phyloP scores from a whole-genome alignment of 306 rosid genomes.

The Coriaria nepalensis region DNA sequence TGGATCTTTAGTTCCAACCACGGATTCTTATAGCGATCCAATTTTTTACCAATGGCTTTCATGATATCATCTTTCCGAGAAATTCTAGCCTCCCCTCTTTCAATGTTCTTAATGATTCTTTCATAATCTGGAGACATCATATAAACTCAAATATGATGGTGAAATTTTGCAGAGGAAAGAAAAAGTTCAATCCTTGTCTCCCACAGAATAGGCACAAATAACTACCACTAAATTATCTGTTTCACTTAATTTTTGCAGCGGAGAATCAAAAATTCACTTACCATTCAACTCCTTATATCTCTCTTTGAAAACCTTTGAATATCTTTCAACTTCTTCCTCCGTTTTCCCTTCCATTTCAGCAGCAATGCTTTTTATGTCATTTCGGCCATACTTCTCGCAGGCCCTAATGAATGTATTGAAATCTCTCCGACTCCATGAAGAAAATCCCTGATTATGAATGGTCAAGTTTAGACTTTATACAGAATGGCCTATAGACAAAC shows the following conservation, averaged over 20 bases:
- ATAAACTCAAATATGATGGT: too few relatives aligned
- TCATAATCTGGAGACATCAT: conserved; percentile 56
- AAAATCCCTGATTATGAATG: conserved; percentile 54
- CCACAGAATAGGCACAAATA: too few relatives aligned
- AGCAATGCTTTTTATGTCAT: conserved; percentile 68
- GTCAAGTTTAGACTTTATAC: conserved; percentile 20
- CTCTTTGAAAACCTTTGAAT: conserved; percentile 70
- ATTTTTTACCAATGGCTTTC: conserved; percentile 97
- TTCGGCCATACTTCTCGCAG: conserved; percentile 95
- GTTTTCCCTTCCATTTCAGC: conserved; percentile 96
- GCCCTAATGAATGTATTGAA: conserved; percentile 94
- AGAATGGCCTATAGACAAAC: conserved; percentile 6
- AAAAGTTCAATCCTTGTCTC: too few relatives aligned
- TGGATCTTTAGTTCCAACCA: conserved; percentile 95
- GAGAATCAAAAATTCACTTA: conserved; percentile 17
- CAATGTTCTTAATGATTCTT: conserved; percentile 89
- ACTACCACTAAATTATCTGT: background rate
- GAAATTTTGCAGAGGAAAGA: too few relatives aligned
- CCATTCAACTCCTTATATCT: conserved; percentile 94
- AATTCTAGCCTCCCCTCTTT: conserved; percentile 97
- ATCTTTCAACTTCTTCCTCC: conserved; percentile 94
- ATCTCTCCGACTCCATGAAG: conserved; percentile 95
- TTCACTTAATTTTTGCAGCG: background rate
- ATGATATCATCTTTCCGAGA: conserved; percentile 94
- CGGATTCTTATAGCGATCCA: conserved; percentile 97